A percentile compares a stretch with the other conserved stretches of the same genome.
These are phyloP conservation scores for Lentinus tigrinus DNA, from an alignment of 768 basidiomycete species.

Conservation along the genomic window DNA sequence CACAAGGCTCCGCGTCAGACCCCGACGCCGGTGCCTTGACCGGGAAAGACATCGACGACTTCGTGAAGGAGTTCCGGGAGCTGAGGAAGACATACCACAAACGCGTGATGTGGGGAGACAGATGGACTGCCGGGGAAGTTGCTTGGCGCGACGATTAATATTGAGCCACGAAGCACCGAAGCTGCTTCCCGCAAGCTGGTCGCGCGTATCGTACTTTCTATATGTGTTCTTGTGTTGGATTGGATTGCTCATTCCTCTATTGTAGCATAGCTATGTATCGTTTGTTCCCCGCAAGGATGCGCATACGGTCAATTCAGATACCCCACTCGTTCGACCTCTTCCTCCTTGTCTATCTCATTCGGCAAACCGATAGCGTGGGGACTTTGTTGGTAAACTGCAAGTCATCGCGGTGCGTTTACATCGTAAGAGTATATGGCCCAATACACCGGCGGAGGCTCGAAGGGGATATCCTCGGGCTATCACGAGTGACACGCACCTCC, in stretches of 20 bases:
- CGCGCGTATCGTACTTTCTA: background rate
- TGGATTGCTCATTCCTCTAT: slow-evolving; percentile 2
- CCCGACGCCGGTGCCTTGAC: slow-evolving; percentile 19
- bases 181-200: background rate
- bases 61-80: slow-evolving; percentile 86
- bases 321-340: background rate
- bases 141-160: slow-evolving; percentile 81
- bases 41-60: slow-evolving; percentile 73
- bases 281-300: slow-evolving; percentile 5
- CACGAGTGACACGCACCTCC: background rate
- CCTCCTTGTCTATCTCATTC: background rate
- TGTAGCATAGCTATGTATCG: slow-evolving; percentile 5
- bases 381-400: background rate
- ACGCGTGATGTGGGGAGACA: slow-evolving; percentile 84
- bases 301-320: background rate
- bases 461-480: slow-evolving; percentile 12
- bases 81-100: slow-evolving; percentile 90
- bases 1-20: slow-evolving; percentile 52
- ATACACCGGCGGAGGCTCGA: background rate
- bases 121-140: slow-evolving; percentile 84
- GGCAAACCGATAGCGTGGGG: background rate
- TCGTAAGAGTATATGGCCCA: background rate
- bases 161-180: slow-evolving; percentile 25
- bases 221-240: background rate
- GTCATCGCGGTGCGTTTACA: background rate